Evolutionary conservation across 805 yeast genomes (phyloP).

Genomic region (Candida fluviatilis): DNA sequence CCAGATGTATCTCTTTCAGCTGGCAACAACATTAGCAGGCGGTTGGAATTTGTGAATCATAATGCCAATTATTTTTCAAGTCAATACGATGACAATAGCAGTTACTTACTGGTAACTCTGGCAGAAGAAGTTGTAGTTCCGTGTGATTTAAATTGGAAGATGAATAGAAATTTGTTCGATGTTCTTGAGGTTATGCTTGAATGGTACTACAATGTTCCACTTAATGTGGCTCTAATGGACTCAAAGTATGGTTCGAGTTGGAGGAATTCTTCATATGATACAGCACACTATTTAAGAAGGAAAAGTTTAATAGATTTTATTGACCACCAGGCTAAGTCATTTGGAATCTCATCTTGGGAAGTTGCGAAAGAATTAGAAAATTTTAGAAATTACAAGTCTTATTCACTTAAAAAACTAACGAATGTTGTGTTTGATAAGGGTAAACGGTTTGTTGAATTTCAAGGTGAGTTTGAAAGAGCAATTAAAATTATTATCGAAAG

Average conservation of each 20-base stretch:
- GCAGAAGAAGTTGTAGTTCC: no score
- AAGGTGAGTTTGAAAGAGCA: no score
- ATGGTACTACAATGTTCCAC: conserved; percentile 1
- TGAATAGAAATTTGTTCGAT: not conserved
- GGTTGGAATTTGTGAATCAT: no score
- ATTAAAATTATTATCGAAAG: no score
- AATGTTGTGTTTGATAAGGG: not conserved
- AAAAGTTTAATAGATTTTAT: conserved; percentile 1
- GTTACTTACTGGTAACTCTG: no score
- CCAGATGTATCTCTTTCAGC: no score
- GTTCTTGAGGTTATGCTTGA: not conserved
- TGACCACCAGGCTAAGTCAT: not conserved
- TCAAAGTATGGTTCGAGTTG: conserved; percentile 1
- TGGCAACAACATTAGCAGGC: no score
- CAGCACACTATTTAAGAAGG: not conserved
- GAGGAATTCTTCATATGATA: not conserved
- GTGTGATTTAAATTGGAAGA: not conserved
- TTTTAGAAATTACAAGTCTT: not conserved
- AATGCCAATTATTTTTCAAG: no score
- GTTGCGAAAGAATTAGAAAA: not conserved
- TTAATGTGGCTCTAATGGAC: not conserved
- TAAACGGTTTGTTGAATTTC: no score
- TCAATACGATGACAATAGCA: no score
- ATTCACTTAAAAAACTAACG: not conserved
- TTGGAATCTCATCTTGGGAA: not conserved